A percentile compares a stretch with the other conserved stretches of the same genome.
Evolutionary conservation across 1,284 basidiomycete genomes (phyloP).

Genomic region (Phlebopus sp.): DNA sequence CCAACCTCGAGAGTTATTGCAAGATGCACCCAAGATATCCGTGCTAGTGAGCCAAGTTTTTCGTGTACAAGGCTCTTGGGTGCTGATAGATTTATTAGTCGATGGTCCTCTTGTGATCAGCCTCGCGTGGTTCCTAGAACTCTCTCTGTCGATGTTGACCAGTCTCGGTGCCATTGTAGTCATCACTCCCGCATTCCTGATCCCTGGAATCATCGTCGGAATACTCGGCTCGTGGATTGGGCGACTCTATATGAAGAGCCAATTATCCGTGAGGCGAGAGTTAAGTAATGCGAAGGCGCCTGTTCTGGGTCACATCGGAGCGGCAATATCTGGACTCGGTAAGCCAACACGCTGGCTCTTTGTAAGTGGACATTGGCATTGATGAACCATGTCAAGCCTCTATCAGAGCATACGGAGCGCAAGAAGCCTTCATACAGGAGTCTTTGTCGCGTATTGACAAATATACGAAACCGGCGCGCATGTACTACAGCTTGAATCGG

Average conservation of each 20-base stretch:
- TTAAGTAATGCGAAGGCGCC: conserved; percentile 46
- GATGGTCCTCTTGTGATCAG: conserved; percentile 24
- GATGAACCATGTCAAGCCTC: conserved; percentile 40
- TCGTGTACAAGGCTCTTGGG: background rate
- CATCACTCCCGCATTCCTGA: conserved; percentile 41
- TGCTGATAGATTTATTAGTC: conserved; percentile 10
- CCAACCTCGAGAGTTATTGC: conserved; percentile 49
- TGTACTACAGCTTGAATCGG: conserved; percentile 56
- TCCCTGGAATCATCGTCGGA: conserved; percentile 37
- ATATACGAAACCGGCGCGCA: conserved; percentile 44
- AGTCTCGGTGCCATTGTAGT: conserved; percentile 42
- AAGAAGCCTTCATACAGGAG: conserved; percentile 42
- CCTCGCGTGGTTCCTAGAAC: conserved; percentile 18
- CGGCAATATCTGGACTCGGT: conserved; percentile 56
- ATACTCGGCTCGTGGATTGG: conserved; percentile 46
- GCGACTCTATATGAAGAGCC: conserved; percentile 39
- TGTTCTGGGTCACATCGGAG: conserved; percentile 43
- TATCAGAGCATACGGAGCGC: conserved; percentile 38
- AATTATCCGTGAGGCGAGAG: conserved; percentile 46
- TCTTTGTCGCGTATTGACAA: conserved; percentile 46
- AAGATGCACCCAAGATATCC: conserved; percentile 18
- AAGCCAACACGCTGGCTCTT: background rate
- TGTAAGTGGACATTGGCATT: background rate
- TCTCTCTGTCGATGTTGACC: conserved; percentile 35
- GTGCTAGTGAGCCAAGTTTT: conserved; percentile 8